phyloP scores from a whole-genome alignment of 495 filamentous ascomycete species.

The Pyrenula massariospora region DNA sequence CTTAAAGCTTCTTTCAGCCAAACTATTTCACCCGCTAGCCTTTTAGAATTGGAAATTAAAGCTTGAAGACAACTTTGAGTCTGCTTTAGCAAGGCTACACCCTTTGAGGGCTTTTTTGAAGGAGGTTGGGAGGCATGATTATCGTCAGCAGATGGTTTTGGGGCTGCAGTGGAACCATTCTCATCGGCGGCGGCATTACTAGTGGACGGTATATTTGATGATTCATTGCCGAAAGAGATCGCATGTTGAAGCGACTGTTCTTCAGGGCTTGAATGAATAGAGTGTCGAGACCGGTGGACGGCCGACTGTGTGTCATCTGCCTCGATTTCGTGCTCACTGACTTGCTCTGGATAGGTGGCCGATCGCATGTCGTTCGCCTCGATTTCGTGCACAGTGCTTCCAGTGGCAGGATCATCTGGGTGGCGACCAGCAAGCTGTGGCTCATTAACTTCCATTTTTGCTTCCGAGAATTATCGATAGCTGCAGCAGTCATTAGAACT shows the following conservation, averaged over 20 bases:
- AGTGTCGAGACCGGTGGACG: background rate
- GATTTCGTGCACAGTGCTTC: background rate
- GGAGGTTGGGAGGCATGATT: background rate
- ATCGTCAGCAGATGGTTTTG: background rate
- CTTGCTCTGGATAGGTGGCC: too few species aligned
- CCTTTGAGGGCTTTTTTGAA: too few species aligned
- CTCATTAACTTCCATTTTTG: background rate
- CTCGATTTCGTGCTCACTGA: too few species aligned
- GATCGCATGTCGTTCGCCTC: background rate
- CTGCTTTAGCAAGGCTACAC: too few species aligned
- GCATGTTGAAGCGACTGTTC: background rate
- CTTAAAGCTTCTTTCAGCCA: slow-evolving; percentile 17
- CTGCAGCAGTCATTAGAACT: too few species aligned
- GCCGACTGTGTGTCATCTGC: too few species aligned
- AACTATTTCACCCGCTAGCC: too few species aligned
- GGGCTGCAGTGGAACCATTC: background rate
- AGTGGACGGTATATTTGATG: background rate
- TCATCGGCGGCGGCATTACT: background rate
- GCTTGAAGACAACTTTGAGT: background rate
- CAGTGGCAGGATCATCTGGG: background rate
- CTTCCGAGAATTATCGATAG: too few species aligned
- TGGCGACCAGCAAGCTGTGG: background rate
- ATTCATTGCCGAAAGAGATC: background rate
- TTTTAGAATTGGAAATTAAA: too few species aligned
- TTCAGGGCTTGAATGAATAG: background rate